These are phyloP conservation scores for Daldinia caldariorum DNA, from an alignment of 495 filamentous ascomycete genomes.

Conservation along the genomic window DNA sequence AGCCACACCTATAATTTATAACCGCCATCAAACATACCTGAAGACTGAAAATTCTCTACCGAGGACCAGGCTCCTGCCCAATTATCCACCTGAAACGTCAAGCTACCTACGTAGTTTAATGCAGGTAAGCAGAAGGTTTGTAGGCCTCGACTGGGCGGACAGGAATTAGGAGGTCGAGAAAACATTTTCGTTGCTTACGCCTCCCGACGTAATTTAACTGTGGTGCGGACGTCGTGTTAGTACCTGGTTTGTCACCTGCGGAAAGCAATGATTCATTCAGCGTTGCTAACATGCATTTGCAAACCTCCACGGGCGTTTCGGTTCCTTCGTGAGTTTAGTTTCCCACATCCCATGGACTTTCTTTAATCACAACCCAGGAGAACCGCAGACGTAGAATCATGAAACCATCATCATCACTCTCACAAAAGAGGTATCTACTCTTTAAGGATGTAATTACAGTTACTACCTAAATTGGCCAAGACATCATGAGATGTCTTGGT, in stretches of 20 bases:
- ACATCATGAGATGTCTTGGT: not conserved
- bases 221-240: constrained; percentile 12
- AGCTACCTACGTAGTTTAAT: constrained; percentile 9
- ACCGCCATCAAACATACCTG: constrained; percentile 17
- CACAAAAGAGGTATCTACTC: not conserved
- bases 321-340: not conserved
- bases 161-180: not conserved
- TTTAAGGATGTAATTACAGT: not conserved
- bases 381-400: not conserved
- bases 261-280: not conserved
- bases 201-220: constrained; percentile 8
- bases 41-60: not conserved
- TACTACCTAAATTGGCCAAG: not conserved
- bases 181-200: constrained; percentile 9
- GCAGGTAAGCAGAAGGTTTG: constrained; percentile 7
- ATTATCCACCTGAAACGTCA: constrained; percentile 17
- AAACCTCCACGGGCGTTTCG: not conserved
- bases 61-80: constrained; percentile 12
- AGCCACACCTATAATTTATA: constrained; percentile 19
- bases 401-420: not conserved
- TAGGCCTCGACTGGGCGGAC: constrained; percentile 1
- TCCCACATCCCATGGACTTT: not conserved
- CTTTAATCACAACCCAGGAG: not conserved
- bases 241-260: not conserved
- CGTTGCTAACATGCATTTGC: not conserved